A percentile compares a stretch with the other conserved stretches of the same genome.
phyloP scores from a whole-genome alignment of 345 rosid genomes.

The Mallotus nudiflorus region DNA sequence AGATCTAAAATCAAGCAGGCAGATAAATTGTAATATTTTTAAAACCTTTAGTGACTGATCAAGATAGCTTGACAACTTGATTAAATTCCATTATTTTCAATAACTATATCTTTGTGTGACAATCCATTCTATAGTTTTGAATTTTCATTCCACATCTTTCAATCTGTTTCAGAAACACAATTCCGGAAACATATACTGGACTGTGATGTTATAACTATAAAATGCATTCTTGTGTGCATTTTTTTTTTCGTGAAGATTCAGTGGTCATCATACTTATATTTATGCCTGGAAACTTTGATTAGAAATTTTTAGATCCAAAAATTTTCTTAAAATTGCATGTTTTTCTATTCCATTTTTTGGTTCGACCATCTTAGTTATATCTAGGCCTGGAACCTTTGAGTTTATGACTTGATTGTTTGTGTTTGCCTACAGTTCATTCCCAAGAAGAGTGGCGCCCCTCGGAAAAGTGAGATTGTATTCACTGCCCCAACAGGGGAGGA shows the following conservation, averaged over 20 bases:
- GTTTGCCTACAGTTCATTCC: slow-evolving; percentile 18
- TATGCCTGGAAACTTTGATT: background rate
- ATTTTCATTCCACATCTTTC: background rate
- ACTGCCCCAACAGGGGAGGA: slow-evolving; percentile 37
- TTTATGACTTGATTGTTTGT: slow-evolving; percentile 5
- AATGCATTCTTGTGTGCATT: background rate
- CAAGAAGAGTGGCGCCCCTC: slow-evolving; percentile 21
- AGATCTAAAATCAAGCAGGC: background rate
- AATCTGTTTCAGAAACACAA: background rate
- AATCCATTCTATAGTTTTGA: background rate
- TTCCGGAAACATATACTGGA: background rate
- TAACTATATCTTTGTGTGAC: background rate
- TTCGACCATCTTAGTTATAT: too few species aligned
- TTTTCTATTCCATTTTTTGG: background rate
- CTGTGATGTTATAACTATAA: background rate
- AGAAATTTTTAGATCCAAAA: background rate
- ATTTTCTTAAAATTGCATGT: background rate
- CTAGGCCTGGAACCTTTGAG: background rate
- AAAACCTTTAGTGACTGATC: background rate
- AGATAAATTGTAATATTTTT: background rate
- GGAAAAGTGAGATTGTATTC: slow-evolving; percentile 31
- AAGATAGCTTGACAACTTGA: background rate
- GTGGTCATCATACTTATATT: background rate
- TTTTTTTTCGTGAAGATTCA: background rate
- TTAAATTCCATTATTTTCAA: background rate